Conservation (phyloP, 345 rosid species). For the Erucastrum elatum region DNA sequence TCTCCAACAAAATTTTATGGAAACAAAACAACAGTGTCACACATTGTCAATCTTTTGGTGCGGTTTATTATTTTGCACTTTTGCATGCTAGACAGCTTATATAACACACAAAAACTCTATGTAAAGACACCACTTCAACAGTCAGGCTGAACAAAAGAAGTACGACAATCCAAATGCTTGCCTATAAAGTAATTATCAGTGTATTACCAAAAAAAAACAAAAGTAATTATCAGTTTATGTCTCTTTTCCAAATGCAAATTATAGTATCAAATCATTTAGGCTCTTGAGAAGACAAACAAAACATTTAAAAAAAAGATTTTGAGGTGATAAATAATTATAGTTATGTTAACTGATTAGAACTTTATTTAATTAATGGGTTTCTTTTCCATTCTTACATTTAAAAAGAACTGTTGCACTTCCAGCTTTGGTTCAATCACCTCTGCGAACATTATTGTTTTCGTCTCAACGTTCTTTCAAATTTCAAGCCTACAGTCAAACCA, state of each 20-base stretch:
- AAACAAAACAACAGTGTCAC: not conserved
- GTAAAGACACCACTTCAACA: not conserved
- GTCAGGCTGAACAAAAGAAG: no score
- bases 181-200: not conserved
- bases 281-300: not conserved
- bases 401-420: not conserved
- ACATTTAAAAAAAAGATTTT: not conserved
- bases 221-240: no score
- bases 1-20: not conserved
- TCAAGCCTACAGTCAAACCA: no score
- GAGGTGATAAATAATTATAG: not conserved
- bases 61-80: not conserved
- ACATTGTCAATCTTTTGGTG: constrained; percentile 1
- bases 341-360: no score
- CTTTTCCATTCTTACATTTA: no score
- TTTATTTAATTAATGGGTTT: no score
- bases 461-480: not conserved
- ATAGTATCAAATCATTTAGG: not conserved
- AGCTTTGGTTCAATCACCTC: not conserved
- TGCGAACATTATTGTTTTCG: not conserved
- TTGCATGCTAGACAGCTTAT: constrained; percentile 4
- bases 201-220: no score
- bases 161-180: not conserved
- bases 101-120: not conserved
- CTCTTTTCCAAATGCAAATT: not conserved